Evolutionary conservation across 1,284 basidiomycete genomes (phyloP).

Genomic region (Xerocomus amazonicus): DNA sequence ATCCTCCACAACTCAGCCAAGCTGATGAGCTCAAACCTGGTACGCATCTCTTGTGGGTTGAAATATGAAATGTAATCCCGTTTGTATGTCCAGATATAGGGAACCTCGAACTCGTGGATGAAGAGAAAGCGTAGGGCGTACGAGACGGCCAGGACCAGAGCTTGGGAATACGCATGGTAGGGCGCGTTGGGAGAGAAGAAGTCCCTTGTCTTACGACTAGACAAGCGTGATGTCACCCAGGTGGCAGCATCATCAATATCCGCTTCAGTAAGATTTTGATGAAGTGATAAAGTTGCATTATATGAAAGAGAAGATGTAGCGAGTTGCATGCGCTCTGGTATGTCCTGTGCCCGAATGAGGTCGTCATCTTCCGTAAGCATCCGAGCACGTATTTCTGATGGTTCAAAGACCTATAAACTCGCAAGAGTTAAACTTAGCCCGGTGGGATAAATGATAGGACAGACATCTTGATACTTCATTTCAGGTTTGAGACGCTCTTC

Average conservation of each 20-base stretch:
- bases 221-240: conserved; percentile 88
- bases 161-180: conserved; percentile 57
- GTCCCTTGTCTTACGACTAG: conserved; percentile 69
- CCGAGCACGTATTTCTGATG: conserved; percentile 90
- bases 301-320: conserved; percentile 80
- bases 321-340: conserved; percentile 96
- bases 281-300: conserved; percentile 62
- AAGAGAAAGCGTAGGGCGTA: conserved; percentile 83
- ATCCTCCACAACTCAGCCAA: conserved; percentile 87
- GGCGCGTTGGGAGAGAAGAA: conserved; percentile 67
- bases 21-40: conserved; percentile 65
- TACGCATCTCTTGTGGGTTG: conserved; percentile 53
- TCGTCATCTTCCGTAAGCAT: conserved; percentile 95
- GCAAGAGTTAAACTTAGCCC: conserved; percentile 9
- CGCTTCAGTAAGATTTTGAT: conserved; percentile 62
- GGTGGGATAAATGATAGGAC: conserved; percentile 31
- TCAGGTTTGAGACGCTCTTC: conserved; percentile 66
- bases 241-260: conserved; percentile 81
- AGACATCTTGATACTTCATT: conserved; percentile 85
- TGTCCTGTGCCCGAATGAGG: conserved; percentile 84
- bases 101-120: conserved; percentile 86
- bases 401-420: conserved; percentile 87
- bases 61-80: conserved; percentile 86
- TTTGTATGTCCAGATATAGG: conserved; percentile 93
- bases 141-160: conserved; percentile 79